Base-by-base conservation (phyloP, 345 rosid species). In the Gossypium sturtianum region DNA sequence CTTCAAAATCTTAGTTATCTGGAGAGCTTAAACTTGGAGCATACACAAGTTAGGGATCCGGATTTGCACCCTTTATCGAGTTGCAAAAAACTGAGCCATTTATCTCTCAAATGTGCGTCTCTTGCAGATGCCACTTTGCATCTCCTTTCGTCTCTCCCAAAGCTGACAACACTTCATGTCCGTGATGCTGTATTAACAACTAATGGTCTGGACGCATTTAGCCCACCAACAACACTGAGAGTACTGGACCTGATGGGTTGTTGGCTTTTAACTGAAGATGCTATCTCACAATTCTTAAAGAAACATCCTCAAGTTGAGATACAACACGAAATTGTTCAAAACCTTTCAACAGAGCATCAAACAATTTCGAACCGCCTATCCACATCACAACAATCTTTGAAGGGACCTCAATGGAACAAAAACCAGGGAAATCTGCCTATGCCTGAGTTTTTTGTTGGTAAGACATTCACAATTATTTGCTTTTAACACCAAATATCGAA, bases 251-350 rank as follows among this genome's bases (percentile, higher is more conserved):
- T 94, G 74, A 88, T 81, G 78, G 98, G 97, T 38, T 93, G 97
- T 79, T 95, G 99, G 99, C 97, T 95, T 53, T 80, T 94, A 76
- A 86, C 87, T 0, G 72, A 82, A 81, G 89, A 87, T 38, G 88
- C 77, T 19, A 45, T 93, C 53, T 58, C 75, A 38, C 45, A 77
- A 17, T 87, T 95, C 81, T 76, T 82, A 74, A 82, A 75, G 74
- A 88, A 73, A 70, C 74, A 89, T 69, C 94, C 91, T 23, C 82
- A 34, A 62, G 75, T 91, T 23, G 87, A 87, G 76, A 77, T 90
- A 58, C 83, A 71, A 79, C 99, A 93, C 23, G 98, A 88, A 25
- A 80, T 77, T 74, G 66, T 66, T 20, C 70, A 13, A 1, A 80
- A 65, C 52, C 71, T 80, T 64, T 19, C 73, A 25, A 66, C 83